These are phyloP conservation scores for Phytophthora foliorum DNA, from an alignment of 352 stramenopile genomes.

Conservation along the genomic window DNA sequence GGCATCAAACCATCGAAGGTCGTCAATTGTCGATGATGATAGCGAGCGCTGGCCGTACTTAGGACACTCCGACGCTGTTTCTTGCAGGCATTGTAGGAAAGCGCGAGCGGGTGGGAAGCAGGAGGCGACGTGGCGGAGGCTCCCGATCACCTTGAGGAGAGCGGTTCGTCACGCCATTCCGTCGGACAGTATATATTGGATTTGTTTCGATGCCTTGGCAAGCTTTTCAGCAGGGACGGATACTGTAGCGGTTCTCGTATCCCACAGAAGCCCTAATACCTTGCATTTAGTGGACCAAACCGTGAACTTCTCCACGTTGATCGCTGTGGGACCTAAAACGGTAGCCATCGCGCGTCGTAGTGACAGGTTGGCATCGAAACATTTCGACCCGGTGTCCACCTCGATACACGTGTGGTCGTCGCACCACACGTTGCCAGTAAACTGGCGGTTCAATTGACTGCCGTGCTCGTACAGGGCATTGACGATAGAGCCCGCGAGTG, in stretches of 20 bases:
- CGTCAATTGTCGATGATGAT: neutral
- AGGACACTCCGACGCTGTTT: neutral
- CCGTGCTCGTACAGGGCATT: slow-evolving; percentile 24
- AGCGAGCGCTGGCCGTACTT: neutral
- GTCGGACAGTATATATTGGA: neutral
- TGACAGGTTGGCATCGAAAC: slow-evolving; percentile 17
- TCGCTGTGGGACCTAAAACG: slow-evolving; percentile 8
- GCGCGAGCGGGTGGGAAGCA: slow-evolving; percentile 2
- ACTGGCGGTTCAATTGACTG: neutral
- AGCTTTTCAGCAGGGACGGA: slow-evolving; percentile 23
- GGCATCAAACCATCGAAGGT: slow-evolving; percentile 3
- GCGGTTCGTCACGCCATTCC: neutral
- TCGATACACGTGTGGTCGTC: slow-evolving; percentile 37
- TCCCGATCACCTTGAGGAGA: neutral
- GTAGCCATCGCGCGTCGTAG: slow-evolving; percentile 26
- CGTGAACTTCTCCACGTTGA: slow-evolving; percentile 28
- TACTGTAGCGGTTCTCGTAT: slow-evolving; percentile 1
- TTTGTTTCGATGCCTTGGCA: neutral
- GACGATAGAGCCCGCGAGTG: slow-evolving; percentile 22
- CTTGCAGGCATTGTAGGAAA: neutral
- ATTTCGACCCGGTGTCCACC: slow-evolving; percentile 4
- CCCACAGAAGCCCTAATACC: slow-evolving; percentile 18
- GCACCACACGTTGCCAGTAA: slow-evolving; percentile 33
- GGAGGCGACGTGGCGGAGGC: slow-evolving; percentile 4
- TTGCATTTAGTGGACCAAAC: slow-evolving; percentile 15